phyloP scores from a whole-genome alignment of 1,284 basidiomycete genomes.

The Ceratobasidium sp. region DNA sequence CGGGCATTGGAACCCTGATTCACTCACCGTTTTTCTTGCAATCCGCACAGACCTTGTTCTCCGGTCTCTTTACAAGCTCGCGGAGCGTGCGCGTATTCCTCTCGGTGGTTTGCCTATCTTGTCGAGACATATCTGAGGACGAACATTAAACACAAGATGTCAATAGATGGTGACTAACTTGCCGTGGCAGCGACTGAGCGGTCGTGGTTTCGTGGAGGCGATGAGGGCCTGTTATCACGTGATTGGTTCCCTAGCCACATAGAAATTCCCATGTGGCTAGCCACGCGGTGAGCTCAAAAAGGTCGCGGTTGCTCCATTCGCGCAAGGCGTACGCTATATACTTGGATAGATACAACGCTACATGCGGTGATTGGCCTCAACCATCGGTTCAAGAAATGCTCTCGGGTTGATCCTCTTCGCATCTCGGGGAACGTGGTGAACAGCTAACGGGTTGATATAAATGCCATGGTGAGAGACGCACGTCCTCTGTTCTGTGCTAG shows the following conservation, averaged over 20 bases:
- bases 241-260: background rate
- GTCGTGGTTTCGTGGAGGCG: slow-evolving; percentile 25
- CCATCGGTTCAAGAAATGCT: background rate
- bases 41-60: slow-evolving; percentile 95
- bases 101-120: slow-evolving; percentile 87
- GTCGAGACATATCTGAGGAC: slow-evolving; percentile 53
- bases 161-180: background rate
- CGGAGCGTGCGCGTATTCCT: slow-evolving; percentile 78
- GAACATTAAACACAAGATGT: background rate
- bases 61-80: slow-evolving; percentile 86
- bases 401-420: background rate
- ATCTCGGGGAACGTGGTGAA: background rate
- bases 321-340: background rate
- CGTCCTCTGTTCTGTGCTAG: background rate
- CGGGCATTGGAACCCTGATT: background rate
- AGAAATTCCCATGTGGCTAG: background rate
- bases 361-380: background rate
- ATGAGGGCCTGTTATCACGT: slow-evolving; percentile 14
- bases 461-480: background rate
- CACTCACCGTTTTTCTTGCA: slow-evolving; percentile 89
- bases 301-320: background rate
- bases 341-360: background rate
- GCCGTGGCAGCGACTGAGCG: background rate
- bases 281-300: slow-evolving; percentile 6
- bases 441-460: background rate